Evolutionary conservation across 805 yeast species (phyloP), one percentile per base, ranked within the genome.

Genomic region (Scheffersomyces stipitis): DNA sequence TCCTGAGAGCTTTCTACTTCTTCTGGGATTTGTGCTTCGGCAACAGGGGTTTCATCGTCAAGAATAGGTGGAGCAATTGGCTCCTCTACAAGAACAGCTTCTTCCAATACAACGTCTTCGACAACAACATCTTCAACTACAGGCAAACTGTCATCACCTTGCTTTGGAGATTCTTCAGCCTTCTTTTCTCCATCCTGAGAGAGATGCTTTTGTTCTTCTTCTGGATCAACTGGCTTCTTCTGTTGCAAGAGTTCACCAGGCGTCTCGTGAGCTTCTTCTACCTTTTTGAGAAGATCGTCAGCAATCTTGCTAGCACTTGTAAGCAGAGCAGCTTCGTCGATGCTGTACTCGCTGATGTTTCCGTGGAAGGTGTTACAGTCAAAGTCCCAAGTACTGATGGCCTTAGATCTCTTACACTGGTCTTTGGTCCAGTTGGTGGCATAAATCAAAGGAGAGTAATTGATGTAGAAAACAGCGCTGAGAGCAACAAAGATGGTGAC

Each of bases 341-440:
- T 18, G 18, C 37, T 36, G 45, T 67, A 66, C 16, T 60, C 58
- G 14, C 46, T 47, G 13, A 50, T 36, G n/a, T 34, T 49, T 4
- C 51, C 60, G 28, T 68, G 69, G 59, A 76, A 88, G 10, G 70
- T 49, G 42, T 66, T 69, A 67, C 99, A 93, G 54, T 83, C 84
- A 57, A 81, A 93, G 71, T 93, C 99, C 99, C 98, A 93, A 27
- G 77, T 71, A 3, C 68, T 43, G 22, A 85, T 45, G 49, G 78
- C 60, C 64, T 79, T 78, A 30, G 90, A 69, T 30, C 71, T 65
- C 40, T 69, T 64, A 65, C 99, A 93, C 41, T 73, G 61, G 18
- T 56, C 60, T 51, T 73, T 73, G 31, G 95, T 84, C 97, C 98
- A 91, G 36, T 78, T 76, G 9, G 76, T 56, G 31, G 86, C 99